Evolutionary conservation across 805 yeast species (phyloP).

Genomic region (Saturnispora hagleri): DNA sequence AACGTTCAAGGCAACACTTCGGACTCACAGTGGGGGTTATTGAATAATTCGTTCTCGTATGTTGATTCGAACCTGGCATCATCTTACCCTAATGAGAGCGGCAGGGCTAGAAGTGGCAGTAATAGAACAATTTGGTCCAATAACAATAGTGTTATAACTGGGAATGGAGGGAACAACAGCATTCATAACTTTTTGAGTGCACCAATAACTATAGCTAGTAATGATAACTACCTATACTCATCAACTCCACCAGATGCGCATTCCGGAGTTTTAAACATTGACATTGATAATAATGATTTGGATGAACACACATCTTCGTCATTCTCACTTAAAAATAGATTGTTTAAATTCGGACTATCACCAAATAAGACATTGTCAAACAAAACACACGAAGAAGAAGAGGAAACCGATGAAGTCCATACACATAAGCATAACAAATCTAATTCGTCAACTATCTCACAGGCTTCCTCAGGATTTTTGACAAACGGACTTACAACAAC

Average conservation of each 20-base stretch:
- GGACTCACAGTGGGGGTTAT: slow-evolving; percentile 1
- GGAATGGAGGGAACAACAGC: slow-evolving; percentile 8
- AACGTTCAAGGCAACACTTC: background rate
- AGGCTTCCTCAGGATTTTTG: background rate
- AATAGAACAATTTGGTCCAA: slow-evolving; percentile 8
- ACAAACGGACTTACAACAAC: slow-evolving; percentile 1
- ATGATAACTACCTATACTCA: background rate
- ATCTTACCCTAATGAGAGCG: slow-evolving; percentile 1
- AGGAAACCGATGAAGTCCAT: slow-evolving; percentile 3
- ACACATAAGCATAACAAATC: slow-evolving; percentile 5
- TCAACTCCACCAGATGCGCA: background rate
- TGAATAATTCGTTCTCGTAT: slow-evolving; percentile 1
- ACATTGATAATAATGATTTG: background rate
- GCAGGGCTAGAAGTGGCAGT: slow-evolving; percentile 1
- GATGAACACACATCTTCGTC: slow-evolving; percentile 25
- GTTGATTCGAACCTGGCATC: background rate
- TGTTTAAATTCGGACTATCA: slow-evolving; percentile 30
- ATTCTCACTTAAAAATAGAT: slow-evolving; percentile 29
- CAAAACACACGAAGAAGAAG: slow-evolving; percentile 6
- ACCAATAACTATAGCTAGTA: slow-evolving; percentile 8
- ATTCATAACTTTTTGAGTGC: slow-evolving; percentile 5
- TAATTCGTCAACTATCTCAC: background rate
- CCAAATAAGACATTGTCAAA: slow-evolving; percentile 24
- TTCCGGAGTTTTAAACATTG: background rate
- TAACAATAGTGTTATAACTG: slow-evolving; percentile 10